phyloP scores from a whole-genome alignment of 306 rosid genomes.

The Gastrolobium bilobum region DNA sequence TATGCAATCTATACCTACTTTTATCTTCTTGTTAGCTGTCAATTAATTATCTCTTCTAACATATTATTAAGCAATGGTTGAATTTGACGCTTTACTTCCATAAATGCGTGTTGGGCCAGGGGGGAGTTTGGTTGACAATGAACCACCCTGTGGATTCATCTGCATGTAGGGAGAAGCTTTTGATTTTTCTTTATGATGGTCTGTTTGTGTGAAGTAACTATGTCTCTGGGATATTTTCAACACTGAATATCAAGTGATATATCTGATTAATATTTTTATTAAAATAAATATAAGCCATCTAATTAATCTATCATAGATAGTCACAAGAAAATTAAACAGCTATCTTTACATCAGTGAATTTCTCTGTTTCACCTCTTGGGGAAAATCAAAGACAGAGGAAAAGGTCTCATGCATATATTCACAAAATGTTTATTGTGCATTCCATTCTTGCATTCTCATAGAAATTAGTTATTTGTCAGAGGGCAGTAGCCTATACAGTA shows the following conservation, averaged over 20 bases:
- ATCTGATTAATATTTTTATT: constrained; percentile 3
- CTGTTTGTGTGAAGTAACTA: constrained; percentile 20
- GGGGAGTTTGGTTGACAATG: constrained; percentile 8
- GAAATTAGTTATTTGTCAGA: constrained; percentile 76
- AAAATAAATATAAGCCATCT: constrained; percentile 1
- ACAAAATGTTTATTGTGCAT: constrained; percentile 39
- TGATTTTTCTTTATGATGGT: constrained; percentile 9
- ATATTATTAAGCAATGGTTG: constrained; percentile 19
- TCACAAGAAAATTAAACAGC: constrained; percentile 16
- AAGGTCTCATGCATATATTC: constrained; percentile 34
- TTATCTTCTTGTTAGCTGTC: constrained; percentile 21
- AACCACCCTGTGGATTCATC: constrained; percentile 35
- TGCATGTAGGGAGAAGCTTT: constrained; percentile 14
- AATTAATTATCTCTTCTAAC: constrained; percentile 4
- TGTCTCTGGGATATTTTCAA: constrained; percentile 25
- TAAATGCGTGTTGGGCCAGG: constrained; percentile 12
- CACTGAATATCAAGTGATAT: constrained; percentile 21
- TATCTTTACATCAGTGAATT: constrained; percentile 31
- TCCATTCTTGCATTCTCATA: constrained; percentile 52
- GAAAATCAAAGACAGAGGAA: constrained; percentile 36
- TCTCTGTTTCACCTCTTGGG: constrained; percentile 25
- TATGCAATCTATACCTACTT: constrained; percentile 26
- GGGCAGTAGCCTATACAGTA: constrained; percentile 72
- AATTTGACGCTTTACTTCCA: constrained; percentile 19
- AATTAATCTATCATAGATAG: constrained; percentile 32